Evolutionary conservation across 2,329 filamentous ascomycete species (phyloP).

Genomic region (Fusarium verticillioides): DNA sequence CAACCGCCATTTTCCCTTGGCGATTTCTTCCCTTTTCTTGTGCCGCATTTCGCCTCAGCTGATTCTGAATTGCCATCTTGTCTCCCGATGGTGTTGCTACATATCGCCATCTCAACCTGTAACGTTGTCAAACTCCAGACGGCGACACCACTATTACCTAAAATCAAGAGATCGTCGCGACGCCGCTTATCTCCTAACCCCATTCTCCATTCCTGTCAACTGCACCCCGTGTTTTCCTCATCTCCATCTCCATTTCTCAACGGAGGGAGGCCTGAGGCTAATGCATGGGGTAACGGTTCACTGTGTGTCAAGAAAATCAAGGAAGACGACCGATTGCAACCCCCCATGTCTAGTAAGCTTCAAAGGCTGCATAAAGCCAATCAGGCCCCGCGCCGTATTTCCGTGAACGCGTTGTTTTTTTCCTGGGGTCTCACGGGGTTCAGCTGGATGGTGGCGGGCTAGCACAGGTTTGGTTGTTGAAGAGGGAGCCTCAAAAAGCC

Average conservation of each 20-base stretch:
- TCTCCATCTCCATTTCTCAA: slow-evolving; percentile 7
- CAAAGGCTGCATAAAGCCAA: slow-evolving; percentile 7
- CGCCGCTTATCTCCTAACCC: slow-evolving; percentile 9
- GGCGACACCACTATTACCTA: not conserved
- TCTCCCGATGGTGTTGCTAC: not conserved
- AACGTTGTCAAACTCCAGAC: not conserved
- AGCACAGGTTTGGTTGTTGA: not conserved
- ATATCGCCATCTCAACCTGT: not conserved
- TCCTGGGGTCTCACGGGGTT: slow-evolving; percentile 2
- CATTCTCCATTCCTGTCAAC: slow-evolving; percentile 15
- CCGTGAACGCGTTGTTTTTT: slow-evolving; percentile 1
- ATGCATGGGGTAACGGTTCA: slow-evolving; percentile 30
- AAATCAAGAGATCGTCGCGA: not conserved
- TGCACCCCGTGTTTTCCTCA: slow-evolving; percentile 7
- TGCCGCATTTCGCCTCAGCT: not conserved
- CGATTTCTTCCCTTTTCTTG: not conserved
- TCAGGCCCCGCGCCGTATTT: slow-evolving; percentile 11
- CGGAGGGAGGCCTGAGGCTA: not conserved
- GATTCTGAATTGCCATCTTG: not conserved
- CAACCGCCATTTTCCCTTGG: slow-evolving; percentile 15
- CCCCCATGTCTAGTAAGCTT: not conserved
- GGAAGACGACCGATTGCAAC: not conserved
- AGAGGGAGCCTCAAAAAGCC: slow-evolving; percentile 12
- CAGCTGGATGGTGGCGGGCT: slow-evolving; percentile 13
- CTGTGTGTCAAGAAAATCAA: not conserved